phyloP scores from a whole-genome alignment of 805 yeast genomes.

The Priceomyces medius region DNA sequence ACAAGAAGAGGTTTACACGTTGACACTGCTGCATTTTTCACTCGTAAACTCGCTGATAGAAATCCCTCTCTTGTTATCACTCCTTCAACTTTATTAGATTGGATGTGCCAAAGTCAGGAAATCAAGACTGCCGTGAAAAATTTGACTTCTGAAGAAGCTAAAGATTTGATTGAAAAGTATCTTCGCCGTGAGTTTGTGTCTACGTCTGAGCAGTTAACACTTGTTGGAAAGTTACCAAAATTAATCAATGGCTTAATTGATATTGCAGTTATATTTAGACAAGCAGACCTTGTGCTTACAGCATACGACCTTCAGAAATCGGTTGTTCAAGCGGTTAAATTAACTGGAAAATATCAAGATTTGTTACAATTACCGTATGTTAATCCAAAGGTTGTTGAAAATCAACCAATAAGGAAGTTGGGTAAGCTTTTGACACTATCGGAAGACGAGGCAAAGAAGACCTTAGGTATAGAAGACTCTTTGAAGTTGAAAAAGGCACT shows the following conservation, averaged over 20 bases:
- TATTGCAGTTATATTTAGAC: slow-evolving; percentile 77
- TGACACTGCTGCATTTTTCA: slow-evolving; percentile 76
- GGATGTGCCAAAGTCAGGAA: slow-evolving; percentile 70
- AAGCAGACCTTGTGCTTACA: slow-evolving; percentile 58
- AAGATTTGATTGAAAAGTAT: slow-evolving; percentile 54
- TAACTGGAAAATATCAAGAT: slow-evolving; percentile 55
- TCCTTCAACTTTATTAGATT: slow-evolving; percentile 53
- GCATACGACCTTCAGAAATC: slow-evolving; percentile 68
- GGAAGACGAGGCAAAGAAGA: slow-evolving; percentile 53
- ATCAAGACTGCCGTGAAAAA: slow-evolving; percentile 44
- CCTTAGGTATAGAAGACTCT: slow-evolving; percentile 53
- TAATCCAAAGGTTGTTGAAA: slow-evolving; percentile 43
- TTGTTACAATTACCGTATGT: slow-evolving; percentile 81
- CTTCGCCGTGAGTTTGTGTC: slow-evolving; percentile 48
- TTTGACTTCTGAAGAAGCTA: slow-evolving; percentile 47
- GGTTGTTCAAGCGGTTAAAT: slow-evolving; percentile 71
- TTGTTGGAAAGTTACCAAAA: slow-evolving; percentile 63
- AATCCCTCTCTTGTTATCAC: slow-evolving; percentile 68
- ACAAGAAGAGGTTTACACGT: slow-evolving; percentile 83
- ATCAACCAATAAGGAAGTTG: slow-evolving; percentile 52
- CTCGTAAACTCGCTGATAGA: slow-evolving; percentile 69
- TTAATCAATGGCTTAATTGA: slow-evolving; percentile 73
- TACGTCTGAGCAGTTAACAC: slow-evolving; percentile 45
- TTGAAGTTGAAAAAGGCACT: slow-evolving; percentile 48
- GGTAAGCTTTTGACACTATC: slow-evolving; percentile 67